Evolutionary conservation across 169 alveolate species (phyloP), one percentile per base, ranked within the genome.

Genomic region (Babesia divergens): DNA sequence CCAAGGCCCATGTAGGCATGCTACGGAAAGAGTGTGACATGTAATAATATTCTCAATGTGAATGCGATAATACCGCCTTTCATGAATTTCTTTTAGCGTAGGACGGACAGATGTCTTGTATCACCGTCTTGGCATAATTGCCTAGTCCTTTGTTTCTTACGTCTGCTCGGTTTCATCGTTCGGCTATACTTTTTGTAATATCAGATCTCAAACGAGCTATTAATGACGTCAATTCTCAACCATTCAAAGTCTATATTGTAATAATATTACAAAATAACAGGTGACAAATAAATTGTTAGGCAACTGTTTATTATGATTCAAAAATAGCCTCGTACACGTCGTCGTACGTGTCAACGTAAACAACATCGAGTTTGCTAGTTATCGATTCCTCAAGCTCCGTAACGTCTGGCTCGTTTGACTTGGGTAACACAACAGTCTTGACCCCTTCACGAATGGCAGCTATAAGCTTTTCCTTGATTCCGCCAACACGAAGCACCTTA

Each of bases 391-490:
- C 91, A 5, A 91, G 67, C 55, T 82, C 82, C 26, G 76, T 62
- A 66, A 84, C 84, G 65, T 91, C 90, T 2, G 86, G 84, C 26
- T 64, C 72, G 69, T 91, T 91, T 35, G 72, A 84, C 54, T 53
- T 75, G 7, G 95, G 95, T 37, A 91, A 53, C 18, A 93, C 88
- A 34, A 94, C 82, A 13, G 84, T 88, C 59, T 72, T 84, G 35
- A 91, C 89, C 24, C 95, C 96, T 50, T 92, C 97, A 49, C 97
- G 89, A 40, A 86, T 84, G 4, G 98, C 98, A 5, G 97, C 93
- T 56, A 95, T 90, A 6, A 94, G 80, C 84, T 95, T 94, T 80
- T 96, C 99, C 76, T 93, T 93, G 55, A 96, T 89, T 46, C 99
- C 99, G 40, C 98, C 98, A 16, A 94, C 88, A 14, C 90, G 86